phyloP scores from a whole-genome alignment of 2,329 filamentous ascomycete genomes.

The Pseudocercospora pini-densiflorae region DNA sequence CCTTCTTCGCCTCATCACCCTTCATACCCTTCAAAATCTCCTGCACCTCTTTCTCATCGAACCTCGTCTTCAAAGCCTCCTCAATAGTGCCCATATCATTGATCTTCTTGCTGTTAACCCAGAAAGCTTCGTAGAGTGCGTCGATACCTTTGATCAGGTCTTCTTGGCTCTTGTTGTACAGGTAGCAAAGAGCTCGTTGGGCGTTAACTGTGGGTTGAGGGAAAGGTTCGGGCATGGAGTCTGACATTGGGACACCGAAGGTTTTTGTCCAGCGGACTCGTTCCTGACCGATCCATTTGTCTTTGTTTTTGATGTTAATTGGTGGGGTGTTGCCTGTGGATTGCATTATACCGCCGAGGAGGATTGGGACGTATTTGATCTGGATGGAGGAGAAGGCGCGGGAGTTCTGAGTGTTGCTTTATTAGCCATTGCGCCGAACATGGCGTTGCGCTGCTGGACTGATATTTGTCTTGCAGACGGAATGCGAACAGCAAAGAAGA shows the following conservation, averaged over 20 bases:
- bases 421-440: not conserved
- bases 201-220: constrained; percentile 57
- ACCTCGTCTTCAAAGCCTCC: constrained; percentile 49
- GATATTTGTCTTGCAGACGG: not conserved
- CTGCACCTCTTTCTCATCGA: constrained; percentile 52
- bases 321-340: constrained; percentile 59
- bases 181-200: constrained; percentile 58
- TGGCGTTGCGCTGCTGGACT: not conserved
- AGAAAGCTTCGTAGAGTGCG: constrained; percentile 57
- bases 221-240: constrained; percentile 54
- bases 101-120: constrained; percentile 55
- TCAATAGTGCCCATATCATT: constrained; percentile 50
- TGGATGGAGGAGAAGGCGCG: constrained; percentile 60
- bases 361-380: constrained; percentile 62
- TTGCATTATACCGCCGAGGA: constrained; percentile 65
- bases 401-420: constrained; percentile 52
- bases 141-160: constrained; percentile 49
- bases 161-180: constrained; percentile 48
- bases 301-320: constrained; percentile 64
- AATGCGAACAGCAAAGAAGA: not conserved
- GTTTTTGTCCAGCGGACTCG: constrained; percentile 58
- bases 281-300: constrained; percentile 60
- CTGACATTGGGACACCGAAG: constrained; percentile 59
- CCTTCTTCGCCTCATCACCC: constrained; percentile 51
- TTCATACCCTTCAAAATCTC: constrained; percentile 42